phyloP scores from a whole-genome alignment of 495 filamentous ascomycete genomes.

The Aspergillus funiculosus region DNA sequence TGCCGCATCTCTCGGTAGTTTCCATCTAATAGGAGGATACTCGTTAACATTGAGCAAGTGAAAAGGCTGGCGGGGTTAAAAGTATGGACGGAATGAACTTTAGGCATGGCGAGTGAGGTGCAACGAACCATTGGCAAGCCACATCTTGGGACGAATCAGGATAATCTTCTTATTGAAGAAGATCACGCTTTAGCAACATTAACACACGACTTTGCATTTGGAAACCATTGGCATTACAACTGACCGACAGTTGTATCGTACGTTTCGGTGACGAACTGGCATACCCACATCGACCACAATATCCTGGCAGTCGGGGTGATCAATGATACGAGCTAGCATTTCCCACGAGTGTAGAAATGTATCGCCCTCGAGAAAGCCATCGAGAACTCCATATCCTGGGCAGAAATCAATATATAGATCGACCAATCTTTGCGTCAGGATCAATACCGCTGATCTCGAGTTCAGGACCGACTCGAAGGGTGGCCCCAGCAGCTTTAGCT shows the following conservation, averaged over 20 bases:
- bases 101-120: not conserved
- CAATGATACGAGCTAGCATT: slow-evolving; percentile 58
- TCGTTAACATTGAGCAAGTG: slow-evolving; percentile 1
- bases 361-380: slow-evolving; percentile 54
- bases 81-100: not conserved
- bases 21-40: slow-evolving; percentile 25
- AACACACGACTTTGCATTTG: not conserved
- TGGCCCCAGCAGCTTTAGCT: slow-evolving; percentile 65
- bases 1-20: slow-evolving; percentile 44
- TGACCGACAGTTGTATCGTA: slow-evolving; percentile 65
- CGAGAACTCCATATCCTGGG: slow-evolving; percentile 63
- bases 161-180: slow-evolving; percentile 61
- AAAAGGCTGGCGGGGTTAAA: not conserved
- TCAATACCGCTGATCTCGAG: slow-evolving; percentile 52
- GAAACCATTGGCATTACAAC: not conserved
- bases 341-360: slow-evolving; percentile 68
- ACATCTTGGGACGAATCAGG: slow-evolving; percentile 78
- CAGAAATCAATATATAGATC: not conserved
- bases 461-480: slow-evolving; percentile 72
- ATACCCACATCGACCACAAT: slow-evolving; percentile 78
- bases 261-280: slow-evolving; percentile 57
- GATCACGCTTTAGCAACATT: slow-evolving; percentile 41
- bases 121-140: slow-evolving; percentile 62
- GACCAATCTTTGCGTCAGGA: not conserved
- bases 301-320: slow-evolving; percentile 58